A percentile compares a stretch with the other conserved stretches of the same genome.
phyloP scores from a whole-genome alignment of 805 yeast species.

The Kodamaea fukazawae region DNA sequence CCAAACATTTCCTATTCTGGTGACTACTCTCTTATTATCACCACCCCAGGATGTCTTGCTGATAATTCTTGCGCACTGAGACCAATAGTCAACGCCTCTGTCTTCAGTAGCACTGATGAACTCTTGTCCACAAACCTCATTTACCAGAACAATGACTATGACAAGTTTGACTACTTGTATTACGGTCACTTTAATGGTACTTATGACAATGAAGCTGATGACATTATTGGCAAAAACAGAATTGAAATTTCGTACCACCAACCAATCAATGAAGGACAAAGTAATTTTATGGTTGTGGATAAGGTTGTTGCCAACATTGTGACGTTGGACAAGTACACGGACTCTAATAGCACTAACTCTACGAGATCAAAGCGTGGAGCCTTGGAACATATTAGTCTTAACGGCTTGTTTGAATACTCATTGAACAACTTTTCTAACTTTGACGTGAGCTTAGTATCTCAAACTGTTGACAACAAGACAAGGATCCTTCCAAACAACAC shows the following conservation, averaged over 20 bases:
- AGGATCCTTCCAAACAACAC: constrained; percentile 30
- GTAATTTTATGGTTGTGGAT: constrained; percentile 67
- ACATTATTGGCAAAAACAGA: constrained; percentile 22
- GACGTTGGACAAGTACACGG: constrained; percentile 42
- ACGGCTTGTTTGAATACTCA: constrained; percentile 84
- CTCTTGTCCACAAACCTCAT: constrained; percentile 45
- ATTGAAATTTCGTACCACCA: constrained; percentile 27
- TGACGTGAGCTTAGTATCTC: constrained; percentile 25
- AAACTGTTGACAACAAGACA: constrained; percentile 17
- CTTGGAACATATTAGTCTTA: constrained; percentile 41
- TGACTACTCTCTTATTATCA: constrained; percentile 64
- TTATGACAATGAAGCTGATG: constrained; percentile 33
- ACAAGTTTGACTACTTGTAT: constrained; percentile 77
- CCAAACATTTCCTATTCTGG: constrained; percentile 76
- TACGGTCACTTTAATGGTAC: constrained; percentile 62
- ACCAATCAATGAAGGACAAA: constrained; percentile 19
- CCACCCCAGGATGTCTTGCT: constrained; percentile 81
- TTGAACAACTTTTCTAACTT: constrained; percentile 56
- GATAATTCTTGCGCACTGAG: constrained; percentile 69
- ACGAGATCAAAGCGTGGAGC: constrained; percentile 16
- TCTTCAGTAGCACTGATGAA: constrained; percentile 48
- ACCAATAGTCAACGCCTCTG: constrained; percentile 75
- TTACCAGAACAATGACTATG: constrained; percentile 76
- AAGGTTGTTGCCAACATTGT: constrained; percentile 52
- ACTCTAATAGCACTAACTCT: constrained; percentile 24